A percentile compares a stretch with the other conserved stretches of the same genome.
Conservation (phyloP, 1,139 yeast species). For the Debaryomyces coudertii region DNA sequence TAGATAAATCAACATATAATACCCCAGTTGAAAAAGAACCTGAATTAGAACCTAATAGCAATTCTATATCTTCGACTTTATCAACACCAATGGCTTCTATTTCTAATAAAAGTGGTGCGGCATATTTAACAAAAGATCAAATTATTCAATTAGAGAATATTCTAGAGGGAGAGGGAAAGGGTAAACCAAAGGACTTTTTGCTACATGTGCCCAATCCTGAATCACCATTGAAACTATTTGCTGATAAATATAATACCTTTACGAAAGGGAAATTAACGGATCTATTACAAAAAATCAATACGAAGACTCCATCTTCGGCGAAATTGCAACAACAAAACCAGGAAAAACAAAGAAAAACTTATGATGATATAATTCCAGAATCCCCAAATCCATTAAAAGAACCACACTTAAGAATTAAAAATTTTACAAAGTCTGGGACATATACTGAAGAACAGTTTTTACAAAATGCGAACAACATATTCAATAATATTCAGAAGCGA, state of each 20-base stretch:
- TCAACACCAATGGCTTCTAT: slow-evolving; percentile 38
- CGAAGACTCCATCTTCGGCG: slow-evolving; percentile 18
- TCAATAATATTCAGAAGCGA: slow-evolving; percentile 42
- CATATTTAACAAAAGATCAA: slow-evolving; percentile 26
- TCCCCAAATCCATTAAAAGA: slow-evolving; percentile 13
- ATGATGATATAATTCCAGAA: not conserved
- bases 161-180: slow-evolving; percentile 21
- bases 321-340: slow-evolving; percentile 1
- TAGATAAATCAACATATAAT: slow-evolving; percentile 6
- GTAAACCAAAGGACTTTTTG: slow-evolving; percentile 16
- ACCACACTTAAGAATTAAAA: slow-evolving; percentile 37
- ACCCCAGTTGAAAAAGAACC: slow-evolving; percentile 1
- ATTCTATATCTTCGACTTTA: slow-evolving; percentile 39
- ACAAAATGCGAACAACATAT: slow-evolving; percentile 44
- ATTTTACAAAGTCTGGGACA: slow-evolving; percentile 34
- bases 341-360: not conserved
- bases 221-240: slow-evolving; percentile 47
- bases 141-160: slow-evolving; percentile 26
- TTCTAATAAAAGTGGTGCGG: slow-evolving; percentile 16
- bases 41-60: slow-evolving; percentile 17
- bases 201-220: slow-evolving; percentile 27
- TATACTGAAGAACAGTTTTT: slow-evolving; percentile 42
- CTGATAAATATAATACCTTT: slow-evolving; percentile 44
- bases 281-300: slow-evolving; percentile 32
- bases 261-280: slow-evolving; percentile 43